These are phyloP conservation scores for Gossypium davidsonii DNA, from an alignment of 441 rosid genomes.

Conservation along the genomic window DNA sequence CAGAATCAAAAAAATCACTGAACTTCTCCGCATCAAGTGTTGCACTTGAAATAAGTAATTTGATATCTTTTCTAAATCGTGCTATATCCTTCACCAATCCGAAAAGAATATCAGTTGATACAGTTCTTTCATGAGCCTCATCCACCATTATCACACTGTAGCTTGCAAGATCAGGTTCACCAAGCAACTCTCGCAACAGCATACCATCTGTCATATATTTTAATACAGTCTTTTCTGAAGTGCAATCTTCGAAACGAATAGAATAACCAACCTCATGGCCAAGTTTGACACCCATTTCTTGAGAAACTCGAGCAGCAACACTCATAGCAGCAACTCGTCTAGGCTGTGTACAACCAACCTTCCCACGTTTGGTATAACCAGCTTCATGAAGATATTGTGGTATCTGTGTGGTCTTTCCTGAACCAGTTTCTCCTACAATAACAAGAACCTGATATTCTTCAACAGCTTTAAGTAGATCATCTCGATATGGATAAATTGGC, in stretches of 20 bases:
- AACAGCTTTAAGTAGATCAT: slow-evolving; percentile 70
- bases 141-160: slow-evolving; percentile 97
- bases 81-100: slow-evolving; percentile 93
- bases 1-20: slow-evolving; percentile 87
- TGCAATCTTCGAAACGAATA: slow-evolving; percentile 96
- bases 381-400: slow-evolving; percentile 98
- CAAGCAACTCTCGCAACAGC: slow-evolving; percentile 90
- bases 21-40: slow-evolving; percentile 97
- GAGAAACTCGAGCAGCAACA: slow-evolving; percentile 97
- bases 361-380: slow-evolving; percentile 89
- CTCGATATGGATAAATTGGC: slow-evolving; percentile 80
- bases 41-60: slow-evolving; percentile 96
- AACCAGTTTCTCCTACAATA: slow-evolving; percentile 98
- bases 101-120: slow-evolving; percentile 89
- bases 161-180: slow-evolving; percentile 88
- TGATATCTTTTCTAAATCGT: slow-evolving; percentile 81
- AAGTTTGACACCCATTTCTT: slow-evolving; percentile 96
- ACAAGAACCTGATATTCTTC: slow-evolving; percentile 83
- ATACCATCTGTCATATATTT: slow-evolving; percentile 99
- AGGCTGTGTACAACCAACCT: slow-evolving; percentile 95
- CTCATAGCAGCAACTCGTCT: slow-evolving; percentile 99
- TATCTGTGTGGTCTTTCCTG: slow-evolving; percentile 97
- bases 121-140: slow-evolving; percentile 98
- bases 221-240: slow-evolving; percentile 87
- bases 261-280: slow-evolving; percentile 98